These are phyloP conservation scores for Pestalotiopsis fici DNA, from an alignment of 2,329 filamentous ascomycete species.

Conservation along the genomic window DNA sequence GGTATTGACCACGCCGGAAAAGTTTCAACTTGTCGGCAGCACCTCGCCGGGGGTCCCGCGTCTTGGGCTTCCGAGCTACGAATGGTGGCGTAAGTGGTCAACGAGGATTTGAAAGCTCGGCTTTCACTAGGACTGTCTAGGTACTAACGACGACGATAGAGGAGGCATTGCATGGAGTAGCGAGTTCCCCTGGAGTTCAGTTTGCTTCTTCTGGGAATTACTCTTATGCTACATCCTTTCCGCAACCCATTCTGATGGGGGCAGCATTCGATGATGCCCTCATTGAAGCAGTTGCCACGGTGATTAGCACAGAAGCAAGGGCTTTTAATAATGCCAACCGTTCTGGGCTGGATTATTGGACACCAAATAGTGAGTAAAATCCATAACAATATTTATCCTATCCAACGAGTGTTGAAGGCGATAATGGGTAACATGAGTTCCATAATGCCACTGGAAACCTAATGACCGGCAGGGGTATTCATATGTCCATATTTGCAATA, in stretches of 20 bases:
- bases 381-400: neutral
- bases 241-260: slow-evolving; percentile 28
- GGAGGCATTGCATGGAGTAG: slow-evolving; percentile 64
- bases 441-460: too few relatives aligned
- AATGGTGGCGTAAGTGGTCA: slow-evolving; percentile 50
- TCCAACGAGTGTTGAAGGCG: neutral
- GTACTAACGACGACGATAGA: slow-evolving; percentile 26
- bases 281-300: slow-evolving; percentile 27
- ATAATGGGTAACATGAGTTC: neutral
- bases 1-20: slow-evolving; percentile 23
- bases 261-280: slow-evolving; percentile 31
- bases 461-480: neutral
- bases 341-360: slow-evolving; percentile 26
- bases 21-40: slow-evolving; percentile 23
- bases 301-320: slow-evolving; percentile 29
- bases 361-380: slow-evolving; percentile 19
- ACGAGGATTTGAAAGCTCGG: neutral
- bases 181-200: slow-evolving; percentile 46
- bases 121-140: neutral
- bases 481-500: neutral
- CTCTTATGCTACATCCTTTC: slow-evolving; percentile 31
- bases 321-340: slow-evolving; percentile 30
- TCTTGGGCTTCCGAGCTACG: slow-evolving; percentile 58
- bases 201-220: slow-evolving; percentile 24
- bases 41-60: slow-evolving; percentile 50